These are phyloP conservation scores for Entelexis sorbosivorans DNA, from an alignment of 1,139 yeast genomes.

Conservation along the genomic window DNA sequence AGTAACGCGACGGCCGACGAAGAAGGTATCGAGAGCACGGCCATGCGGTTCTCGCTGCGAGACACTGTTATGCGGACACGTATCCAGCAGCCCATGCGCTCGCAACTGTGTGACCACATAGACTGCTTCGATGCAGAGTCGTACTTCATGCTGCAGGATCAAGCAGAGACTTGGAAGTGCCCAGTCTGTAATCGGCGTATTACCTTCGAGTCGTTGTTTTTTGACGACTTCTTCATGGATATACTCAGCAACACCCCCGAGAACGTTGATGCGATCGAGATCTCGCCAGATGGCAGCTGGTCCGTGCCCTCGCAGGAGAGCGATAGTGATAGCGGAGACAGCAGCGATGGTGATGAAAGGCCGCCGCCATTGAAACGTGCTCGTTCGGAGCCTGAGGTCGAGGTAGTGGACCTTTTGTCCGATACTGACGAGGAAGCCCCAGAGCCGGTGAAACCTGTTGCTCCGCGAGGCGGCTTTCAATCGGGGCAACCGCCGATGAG, in stretches of 20 bases:
- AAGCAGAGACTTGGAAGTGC: constrained; percentile 38
- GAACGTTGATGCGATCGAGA: constrained; percentile 29
- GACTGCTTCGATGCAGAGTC: constrained; percentile 36
- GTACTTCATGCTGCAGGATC: constrained; percentile 33
- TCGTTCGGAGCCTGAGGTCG: constrained; percentile 9
- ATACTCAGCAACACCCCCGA: constrained; percentile 27
- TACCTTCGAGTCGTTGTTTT: constrained; percentile 28
- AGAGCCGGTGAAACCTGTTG: neutral
- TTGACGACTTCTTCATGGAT: constrained; percentile 33
- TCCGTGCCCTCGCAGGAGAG: constrained; percentile 1
- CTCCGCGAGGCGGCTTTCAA: neutral
- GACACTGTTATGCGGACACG: constrained; percentile 34
- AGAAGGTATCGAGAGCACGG: constrained; percentile 33
- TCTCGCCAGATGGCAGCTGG: constrained; percentile 35
- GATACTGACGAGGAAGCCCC: constrained; percentile 18
- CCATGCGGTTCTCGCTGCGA: constrained; percentile 30
- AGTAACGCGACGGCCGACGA: constrained; percentile 22
- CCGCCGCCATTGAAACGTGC: constrained; percentile 1
- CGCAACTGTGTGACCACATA: constrained; percentile 33
- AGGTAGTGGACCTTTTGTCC: constrained; percentile 19
- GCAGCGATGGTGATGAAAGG: constrained; percentile 8
- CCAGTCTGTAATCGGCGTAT: constrained; percentile 34
- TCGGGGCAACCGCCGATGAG: neutral
- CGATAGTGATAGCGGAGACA: constrained; percentile 9
- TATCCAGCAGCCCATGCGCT: constrained; percentile 32